Evolutionary conservation across 345 rosid genomes (phyloP).

Genomic region (Combretum micranthum): DNA sequence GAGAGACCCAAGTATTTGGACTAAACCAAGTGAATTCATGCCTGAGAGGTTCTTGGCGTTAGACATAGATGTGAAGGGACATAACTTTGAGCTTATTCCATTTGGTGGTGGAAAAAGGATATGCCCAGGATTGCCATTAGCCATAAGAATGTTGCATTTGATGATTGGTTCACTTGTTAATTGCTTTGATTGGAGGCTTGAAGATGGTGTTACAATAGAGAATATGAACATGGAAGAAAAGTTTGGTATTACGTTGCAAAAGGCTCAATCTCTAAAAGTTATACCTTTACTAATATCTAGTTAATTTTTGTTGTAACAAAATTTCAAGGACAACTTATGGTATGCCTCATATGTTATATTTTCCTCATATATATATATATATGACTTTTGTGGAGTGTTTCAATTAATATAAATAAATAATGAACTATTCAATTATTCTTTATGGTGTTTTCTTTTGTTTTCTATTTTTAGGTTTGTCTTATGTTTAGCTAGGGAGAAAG

Average conservation of each 20-base stretch:
- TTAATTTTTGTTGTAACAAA: too few species aligned
- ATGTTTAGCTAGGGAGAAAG: too few species aligned
- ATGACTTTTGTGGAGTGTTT: too few species aligned
- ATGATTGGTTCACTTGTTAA: conserved; percentile 24
- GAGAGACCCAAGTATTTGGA: conserved; percentile 14
- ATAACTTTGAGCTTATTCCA: conserved; percentile 19
- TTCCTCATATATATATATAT: too few species aligned
- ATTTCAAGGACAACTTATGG: too few species aligned
- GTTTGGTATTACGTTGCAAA: conserved; percentile 20
- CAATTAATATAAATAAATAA: too few species aligned
- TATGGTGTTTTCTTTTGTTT: too few species aligned
- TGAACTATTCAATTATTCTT: too few species aligned
- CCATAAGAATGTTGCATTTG: conserved; percentile 16
- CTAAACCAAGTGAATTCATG: conserved; percentile 9
- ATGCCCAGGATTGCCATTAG: conserved; percentile 29
- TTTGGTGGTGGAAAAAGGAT: conserved; percentile 31
- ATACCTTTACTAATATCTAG: conserved; percentile 8
- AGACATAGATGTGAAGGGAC: conserved; percentile 15
- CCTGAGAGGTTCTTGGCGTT: conserved; percentile 26
- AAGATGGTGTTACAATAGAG: conserved; percentile 12
- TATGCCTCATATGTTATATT: too few species aligned
- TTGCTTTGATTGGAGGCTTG: conserved; percentile 24
- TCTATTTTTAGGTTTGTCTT: too few species aligned
- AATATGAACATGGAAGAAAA: conserved; percentile 19
- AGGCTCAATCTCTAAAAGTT: conserved; percentile 9